These are phyloP conservation scores for Penicillium decumbens DNA, from an alignment of 2,329 filamentous ascomycete genomes.

Conservation along the genomic window DNA sequence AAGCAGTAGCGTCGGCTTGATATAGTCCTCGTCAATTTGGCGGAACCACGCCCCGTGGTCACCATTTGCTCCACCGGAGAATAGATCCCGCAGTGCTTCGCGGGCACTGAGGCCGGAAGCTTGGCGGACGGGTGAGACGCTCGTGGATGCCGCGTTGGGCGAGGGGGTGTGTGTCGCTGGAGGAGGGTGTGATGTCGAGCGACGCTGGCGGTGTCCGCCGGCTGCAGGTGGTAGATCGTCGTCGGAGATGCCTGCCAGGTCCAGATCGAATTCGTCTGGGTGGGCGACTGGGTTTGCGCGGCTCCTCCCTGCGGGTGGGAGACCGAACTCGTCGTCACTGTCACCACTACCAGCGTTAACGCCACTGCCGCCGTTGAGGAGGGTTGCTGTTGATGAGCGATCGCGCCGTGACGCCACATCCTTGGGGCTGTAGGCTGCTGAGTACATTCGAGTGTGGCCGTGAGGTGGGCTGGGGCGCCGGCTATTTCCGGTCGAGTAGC, in stretches of 20 bases:
- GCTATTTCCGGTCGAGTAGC: slow-evolving; percentile 58
- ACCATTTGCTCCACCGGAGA: slow-evolving; percentile 65
- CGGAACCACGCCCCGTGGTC: slow-evolving; percentile 87
- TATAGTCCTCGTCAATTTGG: slow-evolving; percentile 91
- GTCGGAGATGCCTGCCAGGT: slow-evolving; percentile 45
- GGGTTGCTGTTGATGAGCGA: slow-evolving; percentile 46
- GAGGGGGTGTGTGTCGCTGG: slow-evolving; percentile 19
- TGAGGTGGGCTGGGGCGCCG: slow-evolving; percentile 48
- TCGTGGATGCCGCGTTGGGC: slow-evolving; percentile 19
- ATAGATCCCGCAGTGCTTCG: slow-evolving; percentile 72
- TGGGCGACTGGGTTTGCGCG: slow-evolving; percentile 33
- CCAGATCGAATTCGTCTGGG: slow-evolving; percentile 36
- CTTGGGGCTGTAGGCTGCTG: slow-evolving; percentile 44
- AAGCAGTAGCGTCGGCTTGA: slow-evolving; percentile 84
- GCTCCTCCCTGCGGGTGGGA: slow-evolving; percentile 37
- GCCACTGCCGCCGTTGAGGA: slow-evolving; percentile 42
- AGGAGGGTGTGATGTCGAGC: slow-evolving; percentile 36
- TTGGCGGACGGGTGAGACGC: slow-evolving; percentile 31
- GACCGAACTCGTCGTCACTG: slow-evolving; percentile 51
- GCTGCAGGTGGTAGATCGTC: slow-evolving; percentile 59
- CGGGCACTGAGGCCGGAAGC: slow-evolving; percentile 58
- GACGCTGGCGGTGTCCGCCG: slow-evolving; percentile 29
- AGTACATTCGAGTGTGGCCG: slow-evolving; percentile 50
- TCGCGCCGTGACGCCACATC: slow-evolving; percentile 43
- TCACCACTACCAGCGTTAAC: slow-evolving; percentile 37